Evolutionary conservation across 2,329 filamentous ascomycete species (phyloP).

Genomic region (Penicillium sp.): DNA sequence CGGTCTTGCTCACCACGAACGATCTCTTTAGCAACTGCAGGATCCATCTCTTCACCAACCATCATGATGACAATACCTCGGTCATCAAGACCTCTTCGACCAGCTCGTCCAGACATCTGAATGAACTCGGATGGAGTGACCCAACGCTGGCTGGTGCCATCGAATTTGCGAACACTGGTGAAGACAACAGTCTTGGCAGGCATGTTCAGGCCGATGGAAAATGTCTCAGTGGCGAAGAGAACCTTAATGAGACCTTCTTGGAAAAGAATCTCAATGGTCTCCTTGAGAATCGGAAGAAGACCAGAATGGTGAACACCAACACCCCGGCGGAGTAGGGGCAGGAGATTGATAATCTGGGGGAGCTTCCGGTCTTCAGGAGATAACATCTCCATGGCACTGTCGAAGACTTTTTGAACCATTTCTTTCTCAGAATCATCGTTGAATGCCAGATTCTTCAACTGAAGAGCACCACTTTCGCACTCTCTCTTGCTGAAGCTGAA

Average conservation of each 20-base stretch:
- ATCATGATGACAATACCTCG: conserved; percentile 99
- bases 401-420: conserved; percentile 92
- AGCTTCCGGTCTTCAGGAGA: conserved; percentile 88
- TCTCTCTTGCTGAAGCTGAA: conserved; percentile 99
- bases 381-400: conserved; percentile 87
- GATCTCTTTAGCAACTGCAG: conserved; percentile 88
- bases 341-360: conserved; percentile 86
- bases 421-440: conserved; percentile 95
- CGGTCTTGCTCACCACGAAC: conserved; percentile 96
- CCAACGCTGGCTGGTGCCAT: conserved; percentile 78
- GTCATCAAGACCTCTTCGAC: conserved; percentile 94
- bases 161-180: conserved; percentile 92
- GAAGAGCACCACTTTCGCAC: conserved; percentile 85
- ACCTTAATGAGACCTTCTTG: conserved; percentile 98
- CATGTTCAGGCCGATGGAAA: conserved; percentile 99
- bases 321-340: conserved; percentile 85
- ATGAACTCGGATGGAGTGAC: conserved; percentile 95
- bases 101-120: conserved; percentile 97
- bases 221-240: conserved; percentile 95
- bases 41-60: conserved; percentile 96
- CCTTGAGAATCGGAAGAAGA: conserved; percentile 91
- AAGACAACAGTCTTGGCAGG: conserved; percentile 99
- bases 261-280: conserved; percentile 98
- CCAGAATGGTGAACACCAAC: conserved; percentile 98
- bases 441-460: conserved; percentile 85